phyloP scores from a whole-genome alignment of 192 early-diverging fungal genomes.

The Gamsiella multidivaricata region DNA sequence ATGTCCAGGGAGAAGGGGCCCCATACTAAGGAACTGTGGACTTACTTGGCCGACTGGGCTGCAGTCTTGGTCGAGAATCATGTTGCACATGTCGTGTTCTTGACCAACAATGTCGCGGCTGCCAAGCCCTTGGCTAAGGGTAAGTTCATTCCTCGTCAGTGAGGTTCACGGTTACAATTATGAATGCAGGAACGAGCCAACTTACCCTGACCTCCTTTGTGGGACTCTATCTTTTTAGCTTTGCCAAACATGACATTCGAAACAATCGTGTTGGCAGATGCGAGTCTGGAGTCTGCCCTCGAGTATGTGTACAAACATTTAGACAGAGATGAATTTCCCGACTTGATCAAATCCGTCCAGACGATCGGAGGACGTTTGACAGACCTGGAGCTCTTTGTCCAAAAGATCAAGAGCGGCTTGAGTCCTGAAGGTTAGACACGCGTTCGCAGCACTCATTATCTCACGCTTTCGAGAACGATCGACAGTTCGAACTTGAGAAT shows the following conservation, averaged over 20 bases:
- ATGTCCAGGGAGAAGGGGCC: conserved; percentile 77
- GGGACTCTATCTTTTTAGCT: conserved; percentile 39
- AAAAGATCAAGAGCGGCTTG: conserved; percentile 85
- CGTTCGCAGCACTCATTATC: background rate
- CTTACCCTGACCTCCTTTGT: background rate
- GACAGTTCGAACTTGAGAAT: background rate
- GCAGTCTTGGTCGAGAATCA: conserved; percentile 83
- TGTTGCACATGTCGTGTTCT: conserved; percentile 91
- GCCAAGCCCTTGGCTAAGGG: conserved; percentile 77
- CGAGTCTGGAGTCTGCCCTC: conserved; percentile 69
- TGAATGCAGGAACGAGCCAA: background rate
- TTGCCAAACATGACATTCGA: conserved; percentile 79
- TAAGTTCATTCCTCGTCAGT: too few relatives aligned
- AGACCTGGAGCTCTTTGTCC: conserved; percentile 89
- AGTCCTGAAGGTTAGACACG: conserved; percentile 61
- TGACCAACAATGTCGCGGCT: conserved; percentile 76
- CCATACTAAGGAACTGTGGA: conserved; percentile 69
- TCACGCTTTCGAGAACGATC: conserved; percentile 1
- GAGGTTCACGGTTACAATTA: too few relatives aligned
- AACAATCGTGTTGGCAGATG: conserved; percentile 73
- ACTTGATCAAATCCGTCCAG: conserved; percentile 62
- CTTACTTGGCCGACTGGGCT: conserved; percentile 88
- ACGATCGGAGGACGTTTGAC: conserved; percentile 91
- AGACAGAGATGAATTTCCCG: conserved; percentile 51
- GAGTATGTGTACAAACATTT: conserved; percentile 68